Base-by-base conservation (phyloP, 208 protist genomes). In the Wallacemonas collosoma region DNA sequence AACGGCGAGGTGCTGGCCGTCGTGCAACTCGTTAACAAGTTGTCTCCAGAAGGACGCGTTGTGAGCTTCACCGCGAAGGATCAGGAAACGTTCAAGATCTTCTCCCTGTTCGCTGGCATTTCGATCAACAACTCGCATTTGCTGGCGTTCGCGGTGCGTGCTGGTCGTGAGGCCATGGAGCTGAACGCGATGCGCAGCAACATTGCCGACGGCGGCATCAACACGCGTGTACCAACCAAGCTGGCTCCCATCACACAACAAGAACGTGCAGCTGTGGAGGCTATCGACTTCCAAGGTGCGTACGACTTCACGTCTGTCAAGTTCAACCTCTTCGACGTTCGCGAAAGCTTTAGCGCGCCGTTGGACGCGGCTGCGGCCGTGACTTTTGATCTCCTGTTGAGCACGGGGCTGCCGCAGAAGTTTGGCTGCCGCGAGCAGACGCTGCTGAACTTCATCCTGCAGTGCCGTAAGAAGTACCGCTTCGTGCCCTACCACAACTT, bases 401-500 rank as follows among this genome's bases (percentile, higher is more conserved):
- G 65, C 62, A 89, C 75, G 15, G 90, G 90, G 14, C 76, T 93
- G 44, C 81, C 88, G 44, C 72, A 93, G 77, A 90, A 89, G 80
- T 93, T 95, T 68, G 73, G 75, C n/a, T 91, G 87, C 77, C 75
- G 74, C 48, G 82, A 93, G 36, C 56, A 75, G 68, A 90, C 83
- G 57, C 83, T 95, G 66, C 80, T 92, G 60, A 90, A 83, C 75
- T 95, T 95, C 72, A 86, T 95, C 54, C 65, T 91, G 38, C 87
- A 89, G 76, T 90, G 85, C 73, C 90, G 87, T 56, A 85, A 81
- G 61, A 92, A 85, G 81, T 95, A 95, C 69, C 87, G 90, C 43
- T 79, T 72, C 47, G 90, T 95, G 65, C 90, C 90, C 58, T 95
- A 95, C 75, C 90, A 95, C 73, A 95, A 95, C 83, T 95, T 95